phyloP scores from a whole-genome alignment of 441 rosid genomes.

The Pelargonium australe region DNA sequence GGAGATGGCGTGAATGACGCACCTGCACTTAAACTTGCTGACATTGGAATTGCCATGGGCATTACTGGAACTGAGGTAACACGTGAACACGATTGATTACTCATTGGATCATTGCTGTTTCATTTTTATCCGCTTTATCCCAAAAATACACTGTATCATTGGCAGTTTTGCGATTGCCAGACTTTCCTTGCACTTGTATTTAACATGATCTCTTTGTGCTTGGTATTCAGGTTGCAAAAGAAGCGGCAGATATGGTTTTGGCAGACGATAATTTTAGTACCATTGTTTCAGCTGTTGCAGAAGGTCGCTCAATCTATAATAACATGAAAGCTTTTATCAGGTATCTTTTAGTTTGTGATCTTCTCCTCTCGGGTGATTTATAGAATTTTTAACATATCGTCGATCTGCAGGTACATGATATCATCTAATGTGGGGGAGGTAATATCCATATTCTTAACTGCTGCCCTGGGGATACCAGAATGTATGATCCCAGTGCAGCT shows the following conservation, averaged over 20 bases:
- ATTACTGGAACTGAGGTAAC: constrained; percentile 46
- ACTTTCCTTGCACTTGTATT: not conserved
- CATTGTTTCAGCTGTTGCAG: constrained; percentile 42
- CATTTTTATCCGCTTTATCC: not conserved
- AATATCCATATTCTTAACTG: constrained; percentile 41
- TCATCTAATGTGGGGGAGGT: constrained; percentile 53
- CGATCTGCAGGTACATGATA: constrained; percentile 40
- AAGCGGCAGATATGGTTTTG: constrained; percentile 49
- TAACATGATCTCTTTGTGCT: not conserved
- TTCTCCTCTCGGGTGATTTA: constrained; percentile 6
- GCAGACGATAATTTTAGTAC: constrained; percentile 46
- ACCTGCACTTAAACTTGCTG: constrained; percentile 46
- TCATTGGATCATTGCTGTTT: not conserved
- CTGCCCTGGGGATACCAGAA: constrained; percentile 46
- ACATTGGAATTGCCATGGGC: constrained; percentile 48
- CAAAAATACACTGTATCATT: too few relatives aligned
- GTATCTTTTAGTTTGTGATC: constrained; percentile 9
- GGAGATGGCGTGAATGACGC: constrained; percentile 53
- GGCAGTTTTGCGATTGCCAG: not conserved
- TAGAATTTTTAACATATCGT: not conserved
- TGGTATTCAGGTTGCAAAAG: constrained; percentile 39
- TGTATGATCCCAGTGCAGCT: constrained; percentile 47
- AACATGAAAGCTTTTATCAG: constrained; percentile 52
- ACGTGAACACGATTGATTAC: not conserved
- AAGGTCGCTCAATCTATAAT: constrained; percentile 43